These are phyloP conservation scores for Yarrowia sp. DNA, from an alignment of 805 yeast genomes.

Conservation along the genomic window DNA sequence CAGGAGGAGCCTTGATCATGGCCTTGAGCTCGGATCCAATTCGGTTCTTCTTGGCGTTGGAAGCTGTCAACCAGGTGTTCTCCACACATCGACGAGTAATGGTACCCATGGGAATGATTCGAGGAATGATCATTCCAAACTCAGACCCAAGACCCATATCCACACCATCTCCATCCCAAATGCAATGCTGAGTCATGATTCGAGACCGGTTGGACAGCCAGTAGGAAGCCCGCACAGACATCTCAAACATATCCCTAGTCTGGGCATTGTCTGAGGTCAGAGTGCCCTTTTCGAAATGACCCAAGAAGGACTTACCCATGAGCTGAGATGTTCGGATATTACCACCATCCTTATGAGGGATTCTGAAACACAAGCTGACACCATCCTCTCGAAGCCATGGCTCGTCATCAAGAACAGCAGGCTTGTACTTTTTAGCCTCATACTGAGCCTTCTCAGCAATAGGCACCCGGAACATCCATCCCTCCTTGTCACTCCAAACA, in stretches of 20 bases:
- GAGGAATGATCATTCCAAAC: slow-evolving; percentile 79
- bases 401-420: slow-evolving; percentile 29
- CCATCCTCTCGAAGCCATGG: slow-evolving; percentile 37
- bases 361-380: slow-evolving; percentile 50
- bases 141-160: slow-evolving; percentile 25
- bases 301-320: slow-evolving; percentile 70
- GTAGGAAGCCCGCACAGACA: slow-evolving; percentile 78
- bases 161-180: slow-evolving; percentile 42
- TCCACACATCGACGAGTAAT: slow-evolving; percentile 95
- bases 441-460: slow-evolving; percentile 37
- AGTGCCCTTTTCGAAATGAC: slow-evolving; percentile 69
- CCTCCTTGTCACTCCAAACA: slow-evolving; percentile 71
- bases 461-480: slow-evolving; percentile 83
- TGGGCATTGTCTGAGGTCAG: slow-evolving; percentile 66
- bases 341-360: slow-evolving; percentile 89
- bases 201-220: slow-evolving; percentile 92
- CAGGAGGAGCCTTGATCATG: slow-evolving; percentile 79
- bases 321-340: slow-evolving; percentile 67
- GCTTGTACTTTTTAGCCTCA: slow-evolving; percentile 37
- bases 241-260: slow-evolving; percentile 75
- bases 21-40: slow-evolving; percentile 94
- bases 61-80: slow-evolving; percentile 95
- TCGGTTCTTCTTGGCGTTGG: slow-evolving; percentile 81
- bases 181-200: slow-evolving; percentile 80
- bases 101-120: slow-evolving; percentile 90